A percentile compares a stretch with the other conserved stretches of the same genome.
Evolutionary conservation across 2,329 filamentous ascomycete species (phyloP).

Genomic region (Apiospora pterosperma): DNA sequence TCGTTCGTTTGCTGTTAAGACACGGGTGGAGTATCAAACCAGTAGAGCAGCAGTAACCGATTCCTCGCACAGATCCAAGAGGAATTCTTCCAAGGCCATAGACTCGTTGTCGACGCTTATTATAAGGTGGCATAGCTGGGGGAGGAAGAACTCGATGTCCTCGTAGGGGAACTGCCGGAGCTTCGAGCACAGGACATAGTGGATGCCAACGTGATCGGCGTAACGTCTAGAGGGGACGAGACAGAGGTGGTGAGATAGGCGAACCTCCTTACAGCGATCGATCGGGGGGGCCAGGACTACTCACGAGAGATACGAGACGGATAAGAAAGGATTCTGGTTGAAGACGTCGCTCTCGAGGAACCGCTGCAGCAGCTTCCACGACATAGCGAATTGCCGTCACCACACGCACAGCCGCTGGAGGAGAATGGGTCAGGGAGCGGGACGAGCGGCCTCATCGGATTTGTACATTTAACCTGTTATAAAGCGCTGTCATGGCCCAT

Average conservation of each 20-base stretch:
- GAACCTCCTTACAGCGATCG: background rate
- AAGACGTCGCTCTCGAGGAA: conserved; percentile 94
- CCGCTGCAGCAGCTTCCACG: conserved; percentile 84
- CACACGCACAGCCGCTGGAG: conserved; percentile 6
- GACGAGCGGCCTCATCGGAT: conserved; percentile 29
- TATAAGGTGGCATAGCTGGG: conserved; percentile 82
- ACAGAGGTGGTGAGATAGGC: background rate
- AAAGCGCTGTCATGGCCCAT: background rate
- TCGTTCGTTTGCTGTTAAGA: background rate
- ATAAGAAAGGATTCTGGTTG: conserved; percentile 85
- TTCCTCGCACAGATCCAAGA: conserved; percentile 82
- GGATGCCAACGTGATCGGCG: conserved; percentile 84
- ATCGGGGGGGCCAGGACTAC: conserved; percentile 30
- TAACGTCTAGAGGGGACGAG: conserved; percentile 61
- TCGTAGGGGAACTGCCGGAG: conserved; percentile 85
- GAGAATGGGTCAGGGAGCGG: conserved; percentile 24
- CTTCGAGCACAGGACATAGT: conserved; percentile 86
- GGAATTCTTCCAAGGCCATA: conserved; percentile 85
- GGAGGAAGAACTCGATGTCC: conserved; percentile 90
- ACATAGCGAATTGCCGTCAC: conserved; percentile 49
- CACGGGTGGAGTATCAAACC: conserved; percentile 47
- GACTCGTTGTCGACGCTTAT: conserved; percentile 89
- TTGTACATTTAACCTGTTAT: conserved; percentile 10
- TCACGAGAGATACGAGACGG: conserved; percentile 85
- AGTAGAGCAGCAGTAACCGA: conserved; percentile 80